Conservation (phyloP, 352 stramenopile genomes). For the Globisporangium spinosum region DNA sequence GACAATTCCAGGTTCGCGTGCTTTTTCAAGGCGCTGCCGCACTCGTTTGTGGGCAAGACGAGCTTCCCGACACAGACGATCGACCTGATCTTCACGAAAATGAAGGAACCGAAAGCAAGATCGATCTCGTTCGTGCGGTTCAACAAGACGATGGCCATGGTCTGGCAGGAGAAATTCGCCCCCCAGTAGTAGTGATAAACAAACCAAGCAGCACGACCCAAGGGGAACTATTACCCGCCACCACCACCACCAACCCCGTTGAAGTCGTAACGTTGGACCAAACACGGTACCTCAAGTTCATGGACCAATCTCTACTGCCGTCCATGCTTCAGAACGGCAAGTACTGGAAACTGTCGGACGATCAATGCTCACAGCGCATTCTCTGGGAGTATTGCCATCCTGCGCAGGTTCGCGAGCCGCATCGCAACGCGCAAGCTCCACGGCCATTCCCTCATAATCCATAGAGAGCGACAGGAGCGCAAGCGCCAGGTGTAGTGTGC, state of each 20-base stretch:
- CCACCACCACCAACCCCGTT: background rate
- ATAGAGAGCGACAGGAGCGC: slow-evolving; percentile 27
- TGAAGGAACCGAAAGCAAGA: slow-evolving; percentile 69
- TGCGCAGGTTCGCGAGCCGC: slow-evolving; percentile 42
- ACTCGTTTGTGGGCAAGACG: slow-evolving; percentile 54
- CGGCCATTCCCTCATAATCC: slow-evolving; percentile 42
- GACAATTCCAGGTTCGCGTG: slow-evolving; percentile 62
- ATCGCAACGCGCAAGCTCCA: slow-evolving; percentile 39
- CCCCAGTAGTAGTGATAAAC: background rate
- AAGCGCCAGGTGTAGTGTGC: slow-evolving; percentile 28
- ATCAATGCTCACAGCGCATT: slow-evolving; percentile 32
- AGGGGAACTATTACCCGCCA: background rate
- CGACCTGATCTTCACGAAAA: slow-evolving; percentile 68
- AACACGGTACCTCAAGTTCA: slow-evolving; percentile 48
- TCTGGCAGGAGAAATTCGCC: slow-evolving; percentile 59
- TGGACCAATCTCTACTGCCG: slow-evolving; percentile 61
- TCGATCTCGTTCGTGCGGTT: slow-evolving; percentile 59
- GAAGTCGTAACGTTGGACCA: slow-evolving; percentile 23
- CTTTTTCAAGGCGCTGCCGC: slow-evolving; percentile 59
- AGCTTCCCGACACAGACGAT: slow-evolving; percentile 51
- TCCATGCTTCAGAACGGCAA: slow-evolving; percentile 56
- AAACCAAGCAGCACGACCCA: slow-evolving; percentile 3
- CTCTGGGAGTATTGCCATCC: slow-evolving; percentile 41
- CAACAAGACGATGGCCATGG: slow-evolving; percentile 55
- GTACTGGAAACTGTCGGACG: slow-evolving; percentile 46